These are phyloP conservation scores for Coleophoma crateriformis DNA, from an alignment of 2,329 filamentous ascomycete species.

Conservation along the genomic window DNA sequence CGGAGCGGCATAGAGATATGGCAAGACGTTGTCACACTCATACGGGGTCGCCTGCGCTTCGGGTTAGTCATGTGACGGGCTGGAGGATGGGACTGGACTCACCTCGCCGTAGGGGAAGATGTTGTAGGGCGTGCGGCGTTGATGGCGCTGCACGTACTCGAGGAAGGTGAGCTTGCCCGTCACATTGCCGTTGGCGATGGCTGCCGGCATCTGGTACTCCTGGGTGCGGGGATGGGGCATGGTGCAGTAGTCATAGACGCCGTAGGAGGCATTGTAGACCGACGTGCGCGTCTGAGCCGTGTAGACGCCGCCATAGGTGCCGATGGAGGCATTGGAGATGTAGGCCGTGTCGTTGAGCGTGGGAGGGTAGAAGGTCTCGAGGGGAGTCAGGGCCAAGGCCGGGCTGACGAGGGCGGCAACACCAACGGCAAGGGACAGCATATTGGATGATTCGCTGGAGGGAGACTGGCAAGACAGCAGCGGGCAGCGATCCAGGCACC, in stretches of 20 bases:
- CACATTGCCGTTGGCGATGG: constrained; percentile 21
- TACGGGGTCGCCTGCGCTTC: constrained; percentile 28
- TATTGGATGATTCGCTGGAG: not conserved
- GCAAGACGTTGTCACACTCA: constrained; percentile 29
- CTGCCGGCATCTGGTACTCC: constrained; percentile 25
- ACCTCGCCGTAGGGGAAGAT: constrained; percentile 32
- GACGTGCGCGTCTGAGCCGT: constrained; percentile 19
- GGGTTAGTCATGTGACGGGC: not conserved
- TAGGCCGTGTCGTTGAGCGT: constrained; percentile 29
- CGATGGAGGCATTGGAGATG: constrained; percentile 28
- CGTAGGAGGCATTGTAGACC: constrained; percentile 15
- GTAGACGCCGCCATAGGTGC: constrained; percentile 31
- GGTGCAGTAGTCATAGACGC: constrained; percentile 31
- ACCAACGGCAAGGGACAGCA: not conserved
- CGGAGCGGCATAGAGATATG: constrained; percentile 29
- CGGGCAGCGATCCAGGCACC: no score
- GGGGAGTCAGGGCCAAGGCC: constrained; percentile 4
- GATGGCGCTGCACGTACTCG: constrained; percentile 32
- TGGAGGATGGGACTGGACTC: not conserved
- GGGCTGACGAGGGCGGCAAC: not conserved
- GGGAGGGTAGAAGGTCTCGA: constrained; percentile 29
- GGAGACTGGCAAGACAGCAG: no score
- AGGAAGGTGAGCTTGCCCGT: constrained; percentile 29
- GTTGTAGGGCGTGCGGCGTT: constrained; percentile 32
- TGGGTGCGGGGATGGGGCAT: constrained; percentile 31